Evolutionary conservation across 148 eudicot genomes (phyloP).

Genomic region (Drosera capensis): DNA sequence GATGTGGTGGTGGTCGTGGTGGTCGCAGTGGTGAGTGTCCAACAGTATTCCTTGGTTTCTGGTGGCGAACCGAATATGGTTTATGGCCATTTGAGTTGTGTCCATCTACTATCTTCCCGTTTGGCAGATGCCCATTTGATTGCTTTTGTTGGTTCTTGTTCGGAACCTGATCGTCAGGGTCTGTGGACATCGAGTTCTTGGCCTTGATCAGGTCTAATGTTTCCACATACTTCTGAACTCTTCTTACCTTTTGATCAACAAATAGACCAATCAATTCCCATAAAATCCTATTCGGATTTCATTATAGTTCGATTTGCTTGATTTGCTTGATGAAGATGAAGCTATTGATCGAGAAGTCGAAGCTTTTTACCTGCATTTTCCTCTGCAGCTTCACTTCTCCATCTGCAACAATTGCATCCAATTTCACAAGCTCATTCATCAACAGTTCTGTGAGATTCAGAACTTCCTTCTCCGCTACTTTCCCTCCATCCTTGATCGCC

Average conservation of each 20-base stretch:
- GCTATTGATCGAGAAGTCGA: not conserved
- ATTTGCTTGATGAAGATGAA: not conserved
- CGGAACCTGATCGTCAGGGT: constrained; percentile 19
- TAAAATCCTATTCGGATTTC: not conserved
- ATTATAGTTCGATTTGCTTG: not conserved
- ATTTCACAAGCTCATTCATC: not conserved
- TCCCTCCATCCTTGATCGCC: not conserved
- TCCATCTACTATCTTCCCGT: too few species aligned
- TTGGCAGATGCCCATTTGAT: constrained; percentile 18
- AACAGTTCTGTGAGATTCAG: not conserved
- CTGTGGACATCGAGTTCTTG: constrained; percentile 28
- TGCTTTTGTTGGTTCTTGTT: constrained; percentile 15
- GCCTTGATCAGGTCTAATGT: constrained; percentile 62
- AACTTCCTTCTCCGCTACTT: not conserved
- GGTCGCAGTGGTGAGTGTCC: not conserved
- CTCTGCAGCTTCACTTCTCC: not conserved
- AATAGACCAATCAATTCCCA: not conserved
- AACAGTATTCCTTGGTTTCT: too few species aligned
- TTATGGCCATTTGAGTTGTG: not conserved
- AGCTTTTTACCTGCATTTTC: not conserved
- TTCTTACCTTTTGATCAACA: constrained; percentile 29
- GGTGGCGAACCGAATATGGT: not conserved
- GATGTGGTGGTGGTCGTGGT: constrained; percentile 22
- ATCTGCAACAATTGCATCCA: not conserved
- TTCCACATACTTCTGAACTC: constrained; percentile 86